Evolutionary conservation across 2,329 filamentous ascomycete species (phyloP), one percentile per base, ranked within the genome.

Genomic region (Botryosphaeria dothidea): DNA sequence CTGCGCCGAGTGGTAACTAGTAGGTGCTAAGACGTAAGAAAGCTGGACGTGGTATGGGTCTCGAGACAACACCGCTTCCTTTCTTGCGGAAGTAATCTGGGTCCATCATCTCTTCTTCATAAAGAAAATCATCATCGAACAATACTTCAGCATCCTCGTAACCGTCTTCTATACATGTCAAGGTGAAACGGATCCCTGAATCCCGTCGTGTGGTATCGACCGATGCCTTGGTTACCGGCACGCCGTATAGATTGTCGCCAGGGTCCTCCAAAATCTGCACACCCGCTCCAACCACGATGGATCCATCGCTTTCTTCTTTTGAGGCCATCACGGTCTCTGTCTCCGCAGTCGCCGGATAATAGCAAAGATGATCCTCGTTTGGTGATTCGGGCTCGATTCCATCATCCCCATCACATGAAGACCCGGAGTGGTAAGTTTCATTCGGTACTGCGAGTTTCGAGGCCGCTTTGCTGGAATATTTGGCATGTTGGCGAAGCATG

Each of bases 61-160:
- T 11, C 2, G 7, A 9, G 17, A n/a, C n/a, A 23, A 17, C 29
- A 6, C 9, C 46, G 15, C 23, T 49, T 2, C 38, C 54, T 17
- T 58, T 58, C 23, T 45, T 58, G 15, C 36, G 54, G 15, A 58
- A 58, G 15, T 58, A 58, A 21, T 58, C 54, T 8, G 54, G 54
- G 9, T 58, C 36, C 54, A 58, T 58, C 13, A 58, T 43, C 36
- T 58, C 54, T 25, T 58, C 36, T 23, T 58, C 54, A 21, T 41
- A 58, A 5, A 58, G 38, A 23, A 58, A 58, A 11, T 58, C 54
- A 19, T 58, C 54, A 29, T 58, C 54, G 17, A 58, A 58, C 7
- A 58, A 6, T n/a, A 58, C 54, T 21, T 58, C 54, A 38, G 23
- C 54, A 38, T 45, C 54, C 17, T 38, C 34, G 2, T 31, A 58